Percentiles rank a stretch among this genome's conserved stretches.
Conservation (phyloP, 2,329 filamentous ascomycete genomes). For the Hymenoscyphus infarciens region DNA sequence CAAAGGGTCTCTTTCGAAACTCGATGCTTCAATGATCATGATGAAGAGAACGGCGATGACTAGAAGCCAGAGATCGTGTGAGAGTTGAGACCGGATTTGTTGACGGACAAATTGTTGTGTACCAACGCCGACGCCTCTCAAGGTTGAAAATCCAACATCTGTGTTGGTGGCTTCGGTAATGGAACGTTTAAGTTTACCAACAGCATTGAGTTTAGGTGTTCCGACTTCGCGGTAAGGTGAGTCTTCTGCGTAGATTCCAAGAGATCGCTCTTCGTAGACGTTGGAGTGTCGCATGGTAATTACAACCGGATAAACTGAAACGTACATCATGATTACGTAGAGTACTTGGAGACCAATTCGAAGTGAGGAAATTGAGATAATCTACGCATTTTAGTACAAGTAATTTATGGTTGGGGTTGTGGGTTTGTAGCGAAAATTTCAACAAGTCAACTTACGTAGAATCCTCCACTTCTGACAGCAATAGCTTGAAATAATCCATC, state of each 20-base stretch:
- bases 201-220: constrained; percentile 11
- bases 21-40: constrained; percentile 54
- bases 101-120: constrained; percentile 27
- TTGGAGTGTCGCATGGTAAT: constrained; percentile 67
- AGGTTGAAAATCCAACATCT: constrained; percentile 1
- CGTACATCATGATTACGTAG: constrained; percentile 65
- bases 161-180: constrained; percentile 10
- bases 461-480: constrained; percentile 62
- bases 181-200: constrained; percentile 15
- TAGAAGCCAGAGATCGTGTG: constrained; percentile 66
- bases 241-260: constrained; percentile 51
- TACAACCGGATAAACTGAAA: constrained; percentile 59
- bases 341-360: constrained; percentile 55
- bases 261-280: constrained; percentile 65
- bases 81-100: constrained; percentile 61
- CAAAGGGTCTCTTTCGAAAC: constrained; percentile 48
- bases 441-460: constrained; percentile 46
- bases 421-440: neutral
- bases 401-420: neutral
- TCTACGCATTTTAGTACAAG: neutral
- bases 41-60: constrained; percentile 58
- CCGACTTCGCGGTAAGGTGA: constrained; percentile 1
- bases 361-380: constrained; percentile 52
- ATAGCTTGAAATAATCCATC: constrained; percentile 64
- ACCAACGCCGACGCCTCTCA: neutral